Conservation (phyloP, 2,329 filamentous ascomycete species). For the Exophiala xenobiotica region DNA sequence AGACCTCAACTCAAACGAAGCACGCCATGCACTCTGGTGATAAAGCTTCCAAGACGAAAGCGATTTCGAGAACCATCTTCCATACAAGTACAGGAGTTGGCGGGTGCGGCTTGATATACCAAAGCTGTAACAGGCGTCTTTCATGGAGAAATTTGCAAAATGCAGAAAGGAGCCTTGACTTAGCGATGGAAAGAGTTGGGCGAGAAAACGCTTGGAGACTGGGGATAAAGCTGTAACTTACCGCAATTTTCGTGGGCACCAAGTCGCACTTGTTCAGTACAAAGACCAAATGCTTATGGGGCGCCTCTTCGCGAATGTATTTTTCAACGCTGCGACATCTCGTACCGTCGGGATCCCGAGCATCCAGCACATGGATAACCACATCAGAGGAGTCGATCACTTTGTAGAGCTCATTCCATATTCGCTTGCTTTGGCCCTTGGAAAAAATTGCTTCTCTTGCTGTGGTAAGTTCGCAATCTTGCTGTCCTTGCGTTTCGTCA, state of each 20-base stretch:
- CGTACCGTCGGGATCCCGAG: slow-evolving; percentile 85
- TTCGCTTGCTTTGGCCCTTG: slow-evolving; percentile 92
- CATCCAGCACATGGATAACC: slow-evolving; percentile 88
- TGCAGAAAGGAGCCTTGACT: slow-evolving; percentile 79
- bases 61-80: slow-evolving; percentile 35
- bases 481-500: slow-evolving; percentile 50
- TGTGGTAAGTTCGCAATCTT: slow-evolving; percentile 54
- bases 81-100: slow-evolving; percentile 41
- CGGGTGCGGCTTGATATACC: slow-evolving; percentile 85
- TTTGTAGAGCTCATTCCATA: slow-evolving; percentile 96
- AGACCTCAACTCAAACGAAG: slow-evolving; percentile 97
- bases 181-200: slow-evolving; percentile 61
- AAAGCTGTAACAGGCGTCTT: slow-evolving; percentile 97
- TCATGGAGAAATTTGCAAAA: slow-evolving; percentile 64
- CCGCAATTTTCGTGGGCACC: slow-evolving; percentile 86
- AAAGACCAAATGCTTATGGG: slow-evolving; percentile 93
- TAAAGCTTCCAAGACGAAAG: slow-evolving; percentile 82
- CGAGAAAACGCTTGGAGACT: too few species aligned
- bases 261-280: slow-evolving; percentile 90
- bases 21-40: slow-evolving; percentile 74
- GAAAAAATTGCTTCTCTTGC: slow-evolving; percentile 85
- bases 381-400: slow-evolving; percentile 96
- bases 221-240: slow-evolving; percentile 61
- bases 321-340: slow-evolving; percentile 88
- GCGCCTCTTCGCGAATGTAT: slow-evolving; percentile 87